Conservation (phyloP, 352 stramenopile genomes). For the Globisporangium spinosum region DNA sequence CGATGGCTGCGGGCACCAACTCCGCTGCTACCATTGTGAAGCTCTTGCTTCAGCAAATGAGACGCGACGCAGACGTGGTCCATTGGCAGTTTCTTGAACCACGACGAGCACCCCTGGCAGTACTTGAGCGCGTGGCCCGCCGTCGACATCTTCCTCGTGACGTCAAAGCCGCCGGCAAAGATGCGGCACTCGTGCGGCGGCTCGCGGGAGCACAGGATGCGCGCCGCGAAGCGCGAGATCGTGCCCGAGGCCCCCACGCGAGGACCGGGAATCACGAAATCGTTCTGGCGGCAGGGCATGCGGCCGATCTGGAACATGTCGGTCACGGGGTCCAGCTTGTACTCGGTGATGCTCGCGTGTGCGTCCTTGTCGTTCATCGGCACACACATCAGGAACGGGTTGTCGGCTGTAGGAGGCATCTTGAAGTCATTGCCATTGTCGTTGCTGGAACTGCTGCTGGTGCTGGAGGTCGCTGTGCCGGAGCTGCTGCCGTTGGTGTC, state of each 20-base stretch:
- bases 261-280: slow-evolving; percentile 76
- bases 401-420: not conserved
- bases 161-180: slow-evolving; percentile 71
- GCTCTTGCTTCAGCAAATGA: slow-evolving; percentile 20
- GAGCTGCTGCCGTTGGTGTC: not conserved
- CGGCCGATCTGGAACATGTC: slow-evolving; percentile 85
- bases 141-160: slow-evolving; percentile 42
- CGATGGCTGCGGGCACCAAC: not conserved
- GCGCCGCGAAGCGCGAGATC: slow-evolving; percentile 67
- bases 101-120: slow-evolving; percentile 41
- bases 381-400: slow-evolving; percentile 56
- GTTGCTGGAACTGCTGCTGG: not conserved
- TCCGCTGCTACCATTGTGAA: not conserved
- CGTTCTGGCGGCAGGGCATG: slow-evolving; percentile 70
- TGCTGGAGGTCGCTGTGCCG: not conserved
- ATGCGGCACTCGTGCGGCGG: slow-evolving; percentile 63
- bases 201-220: slow-evolving; percentile 57
- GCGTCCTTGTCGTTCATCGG: slow-evolving; percentile 66
- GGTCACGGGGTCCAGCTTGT: slow-evolving; percentile 31
- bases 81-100: slow-evolving; percentile 42
- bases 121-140: slow-evolving; percentile 66
- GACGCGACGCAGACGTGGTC: slow-evolving; percentile 45
- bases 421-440: not conserved
- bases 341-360: slow-evolving; percentile 62
- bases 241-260: slow-evolving; percentile 67